These are phyloP conservation scores for Groenewaldozyma salmanticensis DNA, from an alignment of 805 yeast genomes.

Conservation along the genomic window DNA sequence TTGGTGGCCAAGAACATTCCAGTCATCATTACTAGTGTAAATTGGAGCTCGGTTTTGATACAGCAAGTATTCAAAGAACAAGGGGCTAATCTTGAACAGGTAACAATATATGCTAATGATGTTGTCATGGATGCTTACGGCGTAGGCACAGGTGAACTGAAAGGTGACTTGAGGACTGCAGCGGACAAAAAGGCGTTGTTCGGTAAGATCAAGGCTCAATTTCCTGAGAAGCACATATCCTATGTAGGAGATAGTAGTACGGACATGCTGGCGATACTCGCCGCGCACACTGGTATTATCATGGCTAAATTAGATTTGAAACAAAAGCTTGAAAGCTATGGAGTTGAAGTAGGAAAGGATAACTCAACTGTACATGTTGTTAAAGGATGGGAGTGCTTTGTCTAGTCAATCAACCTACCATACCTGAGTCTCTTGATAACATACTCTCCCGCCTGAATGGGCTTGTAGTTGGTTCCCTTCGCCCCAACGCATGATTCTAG, in stretches of 20 bases:
- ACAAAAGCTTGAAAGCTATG: conserved; percentile 2
- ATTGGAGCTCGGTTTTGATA: conserved; percentile 50
- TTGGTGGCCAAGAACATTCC: conserved; percentile 25
- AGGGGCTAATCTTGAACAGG: conserved; percentile 18
- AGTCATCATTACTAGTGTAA: conserved; percentile 43
- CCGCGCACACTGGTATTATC: conserved; percentile 39
- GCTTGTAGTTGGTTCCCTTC: not conserved
- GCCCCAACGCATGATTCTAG: not conserved
- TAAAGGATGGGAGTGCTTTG: no score
- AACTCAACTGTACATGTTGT: no score
- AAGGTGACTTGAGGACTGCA: conserved; percentile 39
- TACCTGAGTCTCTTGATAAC: conserved; percentile 6
- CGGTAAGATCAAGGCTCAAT: conserved; percentile 11
- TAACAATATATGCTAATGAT: conserved; percentile 41
- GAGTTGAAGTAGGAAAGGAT: conserved; percentile 3
- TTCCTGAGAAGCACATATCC: conserved; percentile 17
- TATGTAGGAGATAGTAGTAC: conserved; percentile 60
- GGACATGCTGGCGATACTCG: conserved; percentile 43
- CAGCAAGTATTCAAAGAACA: conserved; percentile 21
- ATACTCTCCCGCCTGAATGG: conserved; percentile 27
- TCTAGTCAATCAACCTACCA: conserved; percentile 1
- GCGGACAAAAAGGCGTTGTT: conserved; percentile 36
- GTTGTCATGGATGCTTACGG: conserved; percentile 30
- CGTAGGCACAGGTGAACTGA: conserved; percentile 22
- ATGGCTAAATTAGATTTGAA: conserved; percentile 20